Percentiles rank a stretch among this genome's conserved stretches.
phyloP scores from a whole-genome alignment of 2,329 filamentous ascomycete genomes.

The Verticillium albo-atrum region DNA sequence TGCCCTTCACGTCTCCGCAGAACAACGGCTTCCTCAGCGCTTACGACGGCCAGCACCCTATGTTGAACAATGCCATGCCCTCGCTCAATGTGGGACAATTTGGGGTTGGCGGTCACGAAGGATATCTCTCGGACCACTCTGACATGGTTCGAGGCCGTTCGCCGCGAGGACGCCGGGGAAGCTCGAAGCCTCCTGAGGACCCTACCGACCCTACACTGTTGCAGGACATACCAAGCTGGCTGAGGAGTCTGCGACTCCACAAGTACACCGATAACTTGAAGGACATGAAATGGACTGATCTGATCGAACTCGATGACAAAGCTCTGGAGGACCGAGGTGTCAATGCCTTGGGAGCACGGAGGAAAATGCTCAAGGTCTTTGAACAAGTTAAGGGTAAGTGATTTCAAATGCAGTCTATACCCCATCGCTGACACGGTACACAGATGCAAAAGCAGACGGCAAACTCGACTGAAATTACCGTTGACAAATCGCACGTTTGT shows the following conservation, averaged over 20 bases:
- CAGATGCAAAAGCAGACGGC: conserved; percentile 70
- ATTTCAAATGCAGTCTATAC: no score
- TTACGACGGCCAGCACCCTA: conserved; percentile 71
- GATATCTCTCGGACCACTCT: conserved; percentile 90
- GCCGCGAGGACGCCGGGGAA: conserved; percentile 85
- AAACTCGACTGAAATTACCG: conserved; percentile 48
- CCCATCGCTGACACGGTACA: neutral
- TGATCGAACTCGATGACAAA: conserved; percentile 89
- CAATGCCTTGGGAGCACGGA: conserved; percentile 86
- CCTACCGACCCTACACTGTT: conserved; percentile 86
- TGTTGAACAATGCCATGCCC: conserved; percentile 66
- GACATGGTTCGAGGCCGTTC: conserved; percentile 88
- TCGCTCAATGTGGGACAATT: conserved; percentile 69
- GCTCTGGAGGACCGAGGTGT: conserved; percentile 90
- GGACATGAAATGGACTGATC: conserved; percentile 92
- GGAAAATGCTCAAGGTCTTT: conserved; percentile 99
- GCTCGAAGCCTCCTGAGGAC: conserved; percentile 96
- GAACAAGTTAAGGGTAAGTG: conserved; percentile 79
- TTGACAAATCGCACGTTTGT: neutral
- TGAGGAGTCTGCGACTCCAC: conserved; percentile 89
- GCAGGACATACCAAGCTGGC: conserved; percentile 94
- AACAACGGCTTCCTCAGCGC: conserved; percentile 92
- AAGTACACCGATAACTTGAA: conserved; percentile 99
- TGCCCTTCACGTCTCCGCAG: conserved; percentile 82
- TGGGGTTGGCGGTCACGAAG: conserved; percentile 66